Evolutionary conservation across 2,329 filamentous ascomycete genomes (phyloP).

Genomic region (Colletotrichum paranaense): DNA sequence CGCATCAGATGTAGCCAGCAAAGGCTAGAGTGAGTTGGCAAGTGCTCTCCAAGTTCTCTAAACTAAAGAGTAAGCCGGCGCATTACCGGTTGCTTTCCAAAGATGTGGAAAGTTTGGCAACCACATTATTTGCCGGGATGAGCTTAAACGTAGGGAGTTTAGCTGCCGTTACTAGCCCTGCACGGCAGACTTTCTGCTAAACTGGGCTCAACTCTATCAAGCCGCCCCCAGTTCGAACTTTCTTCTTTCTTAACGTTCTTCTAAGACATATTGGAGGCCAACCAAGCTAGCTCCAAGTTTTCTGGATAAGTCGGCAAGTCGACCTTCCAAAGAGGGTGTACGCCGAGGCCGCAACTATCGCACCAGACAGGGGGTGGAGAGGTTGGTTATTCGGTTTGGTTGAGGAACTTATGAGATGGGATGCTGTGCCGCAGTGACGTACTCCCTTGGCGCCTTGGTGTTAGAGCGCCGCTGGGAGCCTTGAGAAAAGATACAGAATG

Average conservation of each 20-base stretch:
- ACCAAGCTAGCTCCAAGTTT: background rate
- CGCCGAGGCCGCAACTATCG: background rate
- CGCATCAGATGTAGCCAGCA: too few species aligned
- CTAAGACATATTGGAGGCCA: background rate
- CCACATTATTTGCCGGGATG: background rate
- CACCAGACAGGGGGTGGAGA: background rate
- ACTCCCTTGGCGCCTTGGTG: conserved; percentile 20
- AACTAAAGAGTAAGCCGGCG: background rate
- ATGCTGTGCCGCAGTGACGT: conserved; percentile 29
- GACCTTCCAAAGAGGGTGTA: background rate
- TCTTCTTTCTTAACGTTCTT: background rate
- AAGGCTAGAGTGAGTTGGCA: too few species aligned
- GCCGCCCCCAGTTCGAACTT: background rate
- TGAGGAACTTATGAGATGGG: background rate
- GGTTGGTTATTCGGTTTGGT: background rate
- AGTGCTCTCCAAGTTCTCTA: background rate
- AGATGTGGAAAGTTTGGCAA: background rate
- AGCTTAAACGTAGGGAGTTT: background rate
- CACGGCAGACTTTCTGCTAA: background rate
- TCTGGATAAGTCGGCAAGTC: background rate
- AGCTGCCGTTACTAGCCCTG: background rate
- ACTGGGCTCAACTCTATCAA: background rate
- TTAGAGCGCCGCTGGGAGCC: conserved; percentile 6
- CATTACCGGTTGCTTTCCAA: background rate
- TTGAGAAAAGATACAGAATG: background rate